Evolutionary conservation across 2,329 filamentous ascomycete genomes (phyloP).

Genomic region (Piedraia hortae): DNA sequence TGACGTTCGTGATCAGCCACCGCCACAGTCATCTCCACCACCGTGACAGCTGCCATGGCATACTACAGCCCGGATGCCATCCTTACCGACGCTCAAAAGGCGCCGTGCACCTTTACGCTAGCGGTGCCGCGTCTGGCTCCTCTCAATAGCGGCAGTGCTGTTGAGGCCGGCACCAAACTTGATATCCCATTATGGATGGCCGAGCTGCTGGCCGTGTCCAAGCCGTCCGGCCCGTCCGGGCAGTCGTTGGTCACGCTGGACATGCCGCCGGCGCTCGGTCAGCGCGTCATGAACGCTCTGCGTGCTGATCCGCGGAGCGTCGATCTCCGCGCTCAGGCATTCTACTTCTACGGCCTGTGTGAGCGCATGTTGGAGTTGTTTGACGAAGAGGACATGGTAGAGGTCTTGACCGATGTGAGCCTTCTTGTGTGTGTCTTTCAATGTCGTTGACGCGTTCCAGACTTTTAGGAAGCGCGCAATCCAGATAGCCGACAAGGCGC

Average conservation of each 20-base stretch:
- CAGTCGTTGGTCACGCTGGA: slow-evolving; percentile 49
- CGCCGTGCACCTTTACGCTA: slow-evolving; percentile 83
- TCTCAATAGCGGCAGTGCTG: slow-evolving; percentile 41
- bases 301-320: slow-evolving; percentile 75
- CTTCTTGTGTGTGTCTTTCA: slow-evolving; percentile 1
- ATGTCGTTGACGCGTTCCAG: slow-evolving; percentile 10
- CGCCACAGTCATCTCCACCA: too few relatives aligned
- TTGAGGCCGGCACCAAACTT: slow-evolving; percentile 57
- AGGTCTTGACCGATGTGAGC: slow-evolving; percentile 23
- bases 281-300: slow-evolving; percentile 62
- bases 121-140: slow-evolving; percentile 69
- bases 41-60: slow-evolving; percentile 11
- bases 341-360: slow-evolving; percentile 69
- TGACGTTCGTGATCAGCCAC: too few relatives aligned
- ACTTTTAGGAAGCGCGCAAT: slow-evolving; percentile 59
- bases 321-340: slow-evolving; percentile 53
- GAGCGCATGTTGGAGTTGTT: slow-evolving; percentile 72
- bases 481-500: slow-evolving; percentile 67
- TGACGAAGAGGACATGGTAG: slow-evolving; percentile 57
- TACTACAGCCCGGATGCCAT: slow-evolving; percentile 74
- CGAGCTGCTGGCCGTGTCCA: slow-evolving; percentile 56
- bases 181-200: slow-evolving; percentile 80
- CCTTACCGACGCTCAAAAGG: slow-evolving; percentile 74
- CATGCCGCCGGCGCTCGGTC: slow-evolving; percentile 48
- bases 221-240: slow-evolving; percentile 15